Conservation (phyloP, 2,329 filamentous ascomycete genomes). For the Alternaria sp. region DNA sequence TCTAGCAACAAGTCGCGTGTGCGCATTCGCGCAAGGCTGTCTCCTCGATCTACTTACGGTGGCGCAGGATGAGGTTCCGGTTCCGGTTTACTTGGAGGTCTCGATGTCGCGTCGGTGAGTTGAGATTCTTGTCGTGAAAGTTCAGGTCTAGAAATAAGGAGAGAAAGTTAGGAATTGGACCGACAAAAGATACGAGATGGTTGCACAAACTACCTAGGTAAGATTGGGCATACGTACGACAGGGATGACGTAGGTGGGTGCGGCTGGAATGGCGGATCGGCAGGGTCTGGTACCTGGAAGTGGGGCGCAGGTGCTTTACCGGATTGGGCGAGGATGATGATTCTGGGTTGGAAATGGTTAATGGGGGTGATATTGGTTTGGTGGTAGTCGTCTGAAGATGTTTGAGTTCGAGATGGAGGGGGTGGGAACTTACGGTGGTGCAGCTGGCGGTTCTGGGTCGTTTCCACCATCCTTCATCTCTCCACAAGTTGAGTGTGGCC, state of each 20-base stretch:
- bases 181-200: neutral
- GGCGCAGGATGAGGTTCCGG: slow-evolving; percentile 25
- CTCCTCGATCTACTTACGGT: slow-evolving; percentile 11
- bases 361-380: neutral
- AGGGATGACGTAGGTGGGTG: slow-evolving; percentile 30
- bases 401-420: neutral
- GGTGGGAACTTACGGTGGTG: slow-evolving; percentile 34
- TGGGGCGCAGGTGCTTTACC: slow-evolving; percentile 21
- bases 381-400: neutral
- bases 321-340: slow-evolving; percentile 35
- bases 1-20: neutral
- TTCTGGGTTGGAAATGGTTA: slow-evolving; percentile 16
- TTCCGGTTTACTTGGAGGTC: slow-evolving; percentile 9
- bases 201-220: slow-evolving; percentile 8
- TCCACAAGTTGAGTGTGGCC: neutral
- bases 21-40: neutral
- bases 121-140: neutral
- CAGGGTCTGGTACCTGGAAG: slow-evolving; percentile 29
- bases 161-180: neutral
- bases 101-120: neutral
- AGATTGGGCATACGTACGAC: slow-evolving; percentile 24
- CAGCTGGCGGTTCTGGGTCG: slow-evolving; percentile 31
- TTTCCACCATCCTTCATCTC: neutral
- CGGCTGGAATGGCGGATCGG: slow-evolving; percentile 18
- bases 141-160: slow-evolving; percentile 3